Evolutionary conservation across 495 filamentous ascomycete species (phyloP), one percentile per base, ranked within the genome.

Genomic region (Coniosporium apollinis): DNA sequence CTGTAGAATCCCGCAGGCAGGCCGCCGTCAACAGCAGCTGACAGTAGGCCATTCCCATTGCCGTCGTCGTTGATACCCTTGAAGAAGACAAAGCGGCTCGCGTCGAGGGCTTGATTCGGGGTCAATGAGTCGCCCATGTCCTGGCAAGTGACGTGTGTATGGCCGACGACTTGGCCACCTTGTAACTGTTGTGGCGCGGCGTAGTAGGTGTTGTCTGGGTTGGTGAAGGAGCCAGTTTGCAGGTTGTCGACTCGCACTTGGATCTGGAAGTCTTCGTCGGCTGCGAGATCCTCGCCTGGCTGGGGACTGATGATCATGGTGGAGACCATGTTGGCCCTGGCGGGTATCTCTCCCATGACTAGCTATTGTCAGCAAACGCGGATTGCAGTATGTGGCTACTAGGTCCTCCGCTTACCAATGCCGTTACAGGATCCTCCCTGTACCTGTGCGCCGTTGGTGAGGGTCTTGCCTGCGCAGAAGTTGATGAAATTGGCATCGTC

Each of bases 91-190:
- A n/a, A n/a, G n/a, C n/a, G n/a, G n/a, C n/a, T n/a, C n/a, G n/a
- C n/a, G n/a, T n/a, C n/a, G n/a, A n/a, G n/a, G n/a, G n/a, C n/a
- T n/a, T n/a, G n/a, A n/a, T n/a, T n/a, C n/a, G n/a, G n/a, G n/a
- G n/a, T n/a, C n/a, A n/a, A n/a, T n/a, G n/a, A n/a, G n/a, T n/a
- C n/a, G 28, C 67, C 68, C 20, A 76, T 42, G 37, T 70, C 59
- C 51, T 82, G 77, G 33, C 80, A 57, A 5, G 76, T 80, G 33
- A 82, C 65, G 58, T 82, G 78, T 34, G 71, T 75, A 57, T 82
- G 77, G 18, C 77, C 77, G 41, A 79, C 65, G 39, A 81, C 60
- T 7, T 57, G 70, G n/a, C 50, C 43, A 20, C 49, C 51, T 14
- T 64, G 51, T 4, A 82, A 58, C 8, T 57, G 43, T 52, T 82